Evolutionary conservation across 371 early-diverging fungal species (phyloP).

Genomic region (Mortierella sp.): DNA sequence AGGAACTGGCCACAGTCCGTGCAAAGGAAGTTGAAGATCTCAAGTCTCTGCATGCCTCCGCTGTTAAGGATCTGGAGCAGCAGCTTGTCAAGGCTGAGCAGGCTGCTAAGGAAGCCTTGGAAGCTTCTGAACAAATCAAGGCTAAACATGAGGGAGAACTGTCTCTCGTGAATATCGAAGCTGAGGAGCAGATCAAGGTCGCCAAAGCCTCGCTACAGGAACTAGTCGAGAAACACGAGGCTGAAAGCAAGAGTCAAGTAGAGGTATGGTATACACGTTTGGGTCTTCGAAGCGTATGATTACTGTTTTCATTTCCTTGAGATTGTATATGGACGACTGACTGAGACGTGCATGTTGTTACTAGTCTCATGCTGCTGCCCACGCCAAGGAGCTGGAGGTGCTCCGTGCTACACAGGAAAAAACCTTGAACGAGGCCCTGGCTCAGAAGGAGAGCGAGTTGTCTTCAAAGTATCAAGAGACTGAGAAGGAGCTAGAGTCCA

Average conservation of each 20-base stretch:
- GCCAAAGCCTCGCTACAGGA: slow-evolving; percentile 40
- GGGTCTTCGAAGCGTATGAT: not conserved
- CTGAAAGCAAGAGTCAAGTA: slow-evolving; percentile 17
- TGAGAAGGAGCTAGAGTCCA: slow-evolving; percentile 26
- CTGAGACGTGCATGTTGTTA: not conserved
- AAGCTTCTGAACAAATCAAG: slow-evolving; percentile 22
- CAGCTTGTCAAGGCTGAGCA: slow-evolving; percentile 38
- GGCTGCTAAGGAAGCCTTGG: slow-evolving; percentile 33
- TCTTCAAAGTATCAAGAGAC: slow-evolving; percentile 22
- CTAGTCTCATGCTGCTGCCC: slow-evolving; percentile 23
- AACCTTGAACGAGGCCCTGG: slow-evolving; percentile 21
- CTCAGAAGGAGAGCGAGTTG: slow-evolving; percentile 33
- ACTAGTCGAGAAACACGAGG: slow-evolving; percentile 34
- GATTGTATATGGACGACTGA: too few relatives aligned
- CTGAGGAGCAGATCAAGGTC: slow-evolving; percentile 30
- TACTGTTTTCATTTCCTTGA: not conserved
- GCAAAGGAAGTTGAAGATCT: slow-evolving; percentile 34
- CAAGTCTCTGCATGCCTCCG: slow-evolving; percentile 34
- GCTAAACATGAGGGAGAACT: slow-evolving; percentile 28
- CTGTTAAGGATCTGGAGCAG: slow-evolving; percentile 39
- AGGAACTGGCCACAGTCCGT: slow-evolving; percentile 31
- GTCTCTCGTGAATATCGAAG: slow-evolving; percentile 8
- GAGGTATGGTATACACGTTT: slow-evolving; percentile 10
- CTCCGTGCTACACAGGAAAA: slow-evolving; percentile 36
- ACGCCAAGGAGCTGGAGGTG: slow-evolving; percentile 24